Evolutionary conservation across 805 yeast genomes (phyloP), one percentile per base, ranked within the genome.

Genomic region (Wickerhamiella musiphila): DNA sequence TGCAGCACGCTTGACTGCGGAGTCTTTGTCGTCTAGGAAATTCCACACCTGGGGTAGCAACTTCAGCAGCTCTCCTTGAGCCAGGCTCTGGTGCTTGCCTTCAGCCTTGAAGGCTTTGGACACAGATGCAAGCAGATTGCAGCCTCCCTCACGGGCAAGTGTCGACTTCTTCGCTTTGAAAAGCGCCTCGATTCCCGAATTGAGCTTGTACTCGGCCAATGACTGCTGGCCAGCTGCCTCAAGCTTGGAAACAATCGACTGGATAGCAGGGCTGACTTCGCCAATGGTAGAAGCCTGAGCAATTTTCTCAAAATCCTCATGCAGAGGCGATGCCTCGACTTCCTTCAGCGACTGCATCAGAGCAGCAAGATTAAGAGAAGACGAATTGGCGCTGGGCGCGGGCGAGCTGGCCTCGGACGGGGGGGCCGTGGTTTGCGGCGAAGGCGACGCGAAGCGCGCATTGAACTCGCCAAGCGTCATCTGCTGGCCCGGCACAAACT

Each of bases 1-100:
- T n/a, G 93, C 93, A 23, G 92, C 76, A 51, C 92, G 71, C 52
- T 73, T 72, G 28, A 86, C 90, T 30, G 73, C 68, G 51, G 70
- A 75, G 47, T 86, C 96, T 56, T 86, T 90, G 47, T 90, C 96
- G 30, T 86, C 72, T 35, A 70, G 63, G 25, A 72, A 60, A 48
- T 83, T 94, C 32, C 75, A 67, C 11, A 79, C 75, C 3, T 66
- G 47, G 5, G 70, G 60, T 37, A 83, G 60, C 25, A 77, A 65
- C 33, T 68, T 73, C 21, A 75, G 53, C 35, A 86, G 61, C 49
- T 72, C 73, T 4, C 82, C 75, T 56, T 83, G 93, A 34, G 66
- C 67, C 18, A 93, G 86, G 23, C 37, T 36, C 37, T 64, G 64
- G 24, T 78, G 75, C n/a, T n/a, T n/a, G 13, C 75, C 73, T 42